These are phyloP conservation scores for Hirsutella thompsonii DNA, from an alignment of 2,329 filamentous ascomycete species.

Conservation along the genomic window DNA sequence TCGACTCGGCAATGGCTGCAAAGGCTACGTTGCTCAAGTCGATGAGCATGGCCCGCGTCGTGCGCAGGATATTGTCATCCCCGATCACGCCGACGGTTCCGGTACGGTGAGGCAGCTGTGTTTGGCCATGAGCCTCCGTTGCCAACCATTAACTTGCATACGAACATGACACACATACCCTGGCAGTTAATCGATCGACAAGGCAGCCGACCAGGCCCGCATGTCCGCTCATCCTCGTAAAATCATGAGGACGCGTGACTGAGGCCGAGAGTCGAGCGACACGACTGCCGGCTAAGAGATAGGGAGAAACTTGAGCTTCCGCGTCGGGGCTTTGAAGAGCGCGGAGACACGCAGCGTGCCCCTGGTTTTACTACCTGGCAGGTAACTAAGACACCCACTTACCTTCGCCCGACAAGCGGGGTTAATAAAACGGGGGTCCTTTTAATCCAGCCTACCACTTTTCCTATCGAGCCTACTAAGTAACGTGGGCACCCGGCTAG, in stretches of 20 bases:
- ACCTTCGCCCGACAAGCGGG: too few species aligned
- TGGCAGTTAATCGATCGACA: constrained; percentile 48
- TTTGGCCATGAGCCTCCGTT: background rate
- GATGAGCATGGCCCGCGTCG: constrained; percentile 48
- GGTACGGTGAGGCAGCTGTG: constrained; percentile 6
- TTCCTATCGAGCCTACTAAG: too few species aligned
- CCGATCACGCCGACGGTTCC: constrained; percentile 9
- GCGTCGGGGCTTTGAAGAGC: too few species aligned
- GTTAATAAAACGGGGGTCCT: too few species aligned
- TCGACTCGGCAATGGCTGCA: constrained; percentile 39
- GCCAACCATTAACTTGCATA: background rate
- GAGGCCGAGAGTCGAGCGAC: too few species aligned
- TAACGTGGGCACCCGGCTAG: too few species aligned
- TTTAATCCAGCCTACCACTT: too few species aligned
- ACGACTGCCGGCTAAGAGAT: too few species aligned
- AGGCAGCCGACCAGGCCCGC: constrained; percentile 46
- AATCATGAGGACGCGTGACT: background rate
- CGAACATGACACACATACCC: constrained; percentile 27
- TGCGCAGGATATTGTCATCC: constrained; percentile 47
- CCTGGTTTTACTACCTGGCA: too few species aligned
- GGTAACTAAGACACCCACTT: too few species aligned
- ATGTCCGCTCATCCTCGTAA: constrained; percentile 39
- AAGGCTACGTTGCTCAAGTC: constrained; percentile 44
- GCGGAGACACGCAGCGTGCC: too few species aligned
- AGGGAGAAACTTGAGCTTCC: too few species aligned